phyloP scores from a whole-genome alignment of 345 rosid genomes.

The Pistacia atlantica region DNA sequence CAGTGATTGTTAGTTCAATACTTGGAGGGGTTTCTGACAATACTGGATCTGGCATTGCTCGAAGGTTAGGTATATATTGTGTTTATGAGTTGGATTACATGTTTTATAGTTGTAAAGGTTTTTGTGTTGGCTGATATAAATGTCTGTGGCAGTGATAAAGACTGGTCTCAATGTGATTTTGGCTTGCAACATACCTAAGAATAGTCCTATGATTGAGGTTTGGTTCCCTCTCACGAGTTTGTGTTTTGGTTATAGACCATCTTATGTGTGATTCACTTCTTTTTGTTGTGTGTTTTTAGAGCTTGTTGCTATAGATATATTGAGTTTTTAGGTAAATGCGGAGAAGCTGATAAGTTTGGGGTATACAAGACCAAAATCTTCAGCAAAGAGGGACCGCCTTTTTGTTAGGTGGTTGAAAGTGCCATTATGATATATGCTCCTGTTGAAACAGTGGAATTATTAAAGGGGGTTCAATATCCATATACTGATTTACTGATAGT shows the following conservation, averaged over 20 bases:
- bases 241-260: neutral
- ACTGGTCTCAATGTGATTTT: constrained; percentile 75
- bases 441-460: neutral
- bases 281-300: neutral
- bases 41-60: constrained; percentile 87
- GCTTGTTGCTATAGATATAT: neutral
- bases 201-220: constrained; percentile 86
- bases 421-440: neutral
- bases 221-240: neutral
- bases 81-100: no score
- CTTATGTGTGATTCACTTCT: neutral
- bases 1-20: constrained; percentile 70
- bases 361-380: constrained; percentile 48
- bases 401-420: neutral
- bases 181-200: constrained; percentile 88
- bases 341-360: constrained; percentile 81
- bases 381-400: neutral
- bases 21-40: constrained; percentile 88
- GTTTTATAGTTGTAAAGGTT: neutral
- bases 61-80: constrained; percentile 61
- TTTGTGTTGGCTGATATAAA: neutral
- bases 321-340: constrained; percentile 63
- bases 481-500: neutral
- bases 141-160: constrained; percentile 63
- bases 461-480: neutral